Conservation (phyloP, 495 filamentous ascomycete species). For the Aspergillus carlsbadensis region DNA sequence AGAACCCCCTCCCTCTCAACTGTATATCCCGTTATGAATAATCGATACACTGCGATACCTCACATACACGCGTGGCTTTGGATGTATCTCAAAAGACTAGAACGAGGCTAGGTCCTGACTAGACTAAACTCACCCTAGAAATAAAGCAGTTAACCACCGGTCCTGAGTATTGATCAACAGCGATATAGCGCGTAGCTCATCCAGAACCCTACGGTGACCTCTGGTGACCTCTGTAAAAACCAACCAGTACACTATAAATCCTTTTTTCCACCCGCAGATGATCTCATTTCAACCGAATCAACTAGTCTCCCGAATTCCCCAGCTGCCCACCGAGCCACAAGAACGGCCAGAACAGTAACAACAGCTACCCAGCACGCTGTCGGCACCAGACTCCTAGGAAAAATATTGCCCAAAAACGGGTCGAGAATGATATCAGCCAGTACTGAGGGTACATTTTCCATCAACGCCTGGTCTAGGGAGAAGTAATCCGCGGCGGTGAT, state of each 20-base stretch:
- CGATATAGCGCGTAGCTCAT: no score
- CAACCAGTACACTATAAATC: constrained; percentile 10
- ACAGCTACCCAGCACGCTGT: constrained; percentile 60
- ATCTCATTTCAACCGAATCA: not conserved
- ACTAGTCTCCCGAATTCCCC: constrained; percentile 31
- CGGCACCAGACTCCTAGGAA: constrained; percentile 68
- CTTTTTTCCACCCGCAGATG: constrained; percentile 21
- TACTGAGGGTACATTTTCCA: constrained; percentile 73
- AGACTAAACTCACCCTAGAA: no score
- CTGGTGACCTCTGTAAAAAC: no score
- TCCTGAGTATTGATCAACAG: no score
- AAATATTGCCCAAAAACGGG: constrained; percentile 70
- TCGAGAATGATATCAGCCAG: constrained; percentile 86
- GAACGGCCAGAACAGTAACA: constrained; percentile 53
- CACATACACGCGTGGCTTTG: not conserved
- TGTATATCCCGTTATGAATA: not conserved
- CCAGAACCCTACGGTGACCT: no score
- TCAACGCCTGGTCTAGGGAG: constrained; percentile 67
- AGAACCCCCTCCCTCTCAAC: not conserved
- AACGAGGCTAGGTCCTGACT: no score
- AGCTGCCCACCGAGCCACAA: constrained; percentile 37
- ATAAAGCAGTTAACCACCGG: no score
- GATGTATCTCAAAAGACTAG: not conserved
- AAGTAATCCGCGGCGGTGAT: constrained; percentile 81
- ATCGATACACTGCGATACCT: not conserved